Evolutionary conservation across 257 asterid species (phyloP).

Genomic region (Verbascum thapsus): DNA sequence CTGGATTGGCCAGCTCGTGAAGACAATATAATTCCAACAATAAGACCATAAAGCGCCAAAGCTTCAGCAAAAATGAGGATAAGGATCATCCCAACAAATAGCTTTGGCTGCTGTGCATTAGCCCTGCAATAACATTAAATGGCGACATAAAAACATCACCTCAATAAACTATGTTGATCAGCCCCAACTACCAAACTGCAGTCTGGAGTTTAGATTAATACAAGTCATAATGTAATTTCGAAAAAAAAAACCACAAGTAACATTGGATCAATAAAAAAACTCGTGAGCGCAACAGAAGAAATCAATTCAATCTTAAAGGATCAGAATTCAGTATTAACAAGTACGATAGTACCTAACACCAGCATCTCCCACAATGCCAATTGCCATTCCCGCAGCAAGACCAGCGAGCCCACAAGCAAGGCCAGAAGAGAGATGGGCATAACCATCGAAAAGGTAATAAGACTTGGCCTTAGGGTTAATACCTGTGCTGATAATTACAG

Average conservation of each 20-base stretch:
- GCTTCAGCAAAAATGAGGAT: constrained; percentile 79
- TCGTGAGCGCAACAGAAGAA: constrained; percentile 12
- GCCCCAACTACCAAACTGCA: no score
- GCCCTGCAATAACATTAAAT: no score
- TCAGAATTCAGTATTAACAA: no score
- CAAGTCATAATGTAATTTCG: constrained; percentile 1
- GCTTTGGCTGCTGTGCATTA: constrained; percentile 79
- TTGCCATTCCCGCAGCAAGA: constrained; percentile 92
- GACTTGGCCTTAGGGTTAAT: constrained; percentile 86
- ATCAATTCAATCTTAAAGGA: constrained; percentile 2
- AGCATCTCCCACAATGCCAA: constrained; percentile 89
- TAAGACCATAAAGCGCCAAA: constrained; percentile 72
- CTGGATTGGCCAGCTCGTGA: constrained; percentile 86
- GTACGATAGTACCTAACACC: constrained; percentile 73
- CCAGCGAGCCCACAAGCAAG: constrained; percentile 90
- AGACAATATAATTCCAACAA: constrained; percentile 78
- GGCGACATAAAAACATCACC: no score
- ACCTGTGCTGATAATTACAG: constrained; percentile 86
- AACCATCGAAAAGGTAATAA: constrained; percentile 81
- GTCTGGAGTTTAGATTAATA: no score
- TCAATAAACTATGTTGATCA: no score
- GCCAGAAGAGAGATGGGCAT: constrained; percentile 88
- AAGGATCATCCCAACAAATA: constrained; percentile 78
- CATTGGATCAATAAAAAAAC: neutral
- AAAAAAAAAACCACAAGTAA: constrained; percentile 3